A percentile compares a stretch with the other conserved stretches of the same genome.
Evolutionary conservation across 805 yeast genomes (phyloP).

Genomic region (Spathaspora passalidarum): DNA sequence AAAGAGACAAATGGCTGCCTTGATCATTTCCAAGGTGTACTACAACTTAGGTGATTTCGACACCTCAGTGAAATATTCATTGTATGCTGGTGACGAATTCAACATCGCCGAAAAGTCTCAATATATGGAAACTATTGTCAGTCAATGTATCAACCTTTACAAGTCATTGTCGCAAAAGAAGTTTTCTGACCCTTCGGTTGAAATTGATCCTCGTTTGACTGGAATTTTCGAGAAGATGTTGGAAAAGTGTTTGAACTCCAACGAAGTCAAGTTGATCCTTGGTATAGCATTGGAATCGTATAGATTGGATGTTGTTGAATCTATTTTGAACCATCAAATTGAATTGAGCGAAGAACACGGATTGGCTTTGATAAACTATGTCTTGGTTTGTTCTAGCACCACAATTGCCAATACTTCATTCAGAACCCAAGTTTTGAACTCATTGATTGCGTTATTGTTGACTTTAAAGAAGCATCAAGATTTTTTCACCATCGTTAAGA

Average conservation of each 20-base stretch:
- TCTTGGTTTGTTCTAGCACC: slow-evolving; percentile 67
- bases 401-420: slow-evolving; percentile 64
- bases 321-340: slow-evolving; percentile 45
- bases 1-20: slow-evolving; percentile 80
- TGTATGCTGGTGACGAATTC: slow-evolving; percentile 79
- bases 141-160: slow-evolving; percentile 86
- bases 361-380: slow-evolving; percentile 62
- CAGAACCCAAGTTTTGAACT: slow-evolving; percentile 60
- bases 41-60: slow-evolving; percentile 94
- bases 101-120: slow-evolving; percentile 75
- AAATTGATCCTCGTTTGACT: slow-evolving; percentile 60
- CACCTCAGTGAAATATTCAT: slow-evolving; percentile 82
- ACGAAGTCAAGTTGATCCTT: slow-evolving; percentile 76
- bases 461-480: slow-evolving; percentile 59
- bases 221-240: slow-evolving; percentile 85
- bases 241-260: slow-evolving; percentile 65
- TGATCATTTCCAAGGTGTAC: slow-evolving; percentile 84
- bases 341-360: slow-evolving; percentile 48
- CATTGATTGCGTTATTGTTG: slow-evolving; percentile 60
- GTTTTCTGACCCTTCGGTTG: slow-evolving; percentile 20
- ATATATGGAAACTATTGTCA: slow-evolving; percentile 88
- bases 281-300: slow-evolving; percentile 90
- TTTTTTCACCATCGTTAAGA: slow-evolving; percentile 78
- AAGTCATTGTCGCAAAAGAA: slow-evolving; percentile 57
- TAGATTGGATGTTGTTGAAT: slow-evolving; percentile 75